Evolutionary conservation across 148 eudicot genomes (phyloP).

Genomic region (Rhododendron williamsianum): DNA sequence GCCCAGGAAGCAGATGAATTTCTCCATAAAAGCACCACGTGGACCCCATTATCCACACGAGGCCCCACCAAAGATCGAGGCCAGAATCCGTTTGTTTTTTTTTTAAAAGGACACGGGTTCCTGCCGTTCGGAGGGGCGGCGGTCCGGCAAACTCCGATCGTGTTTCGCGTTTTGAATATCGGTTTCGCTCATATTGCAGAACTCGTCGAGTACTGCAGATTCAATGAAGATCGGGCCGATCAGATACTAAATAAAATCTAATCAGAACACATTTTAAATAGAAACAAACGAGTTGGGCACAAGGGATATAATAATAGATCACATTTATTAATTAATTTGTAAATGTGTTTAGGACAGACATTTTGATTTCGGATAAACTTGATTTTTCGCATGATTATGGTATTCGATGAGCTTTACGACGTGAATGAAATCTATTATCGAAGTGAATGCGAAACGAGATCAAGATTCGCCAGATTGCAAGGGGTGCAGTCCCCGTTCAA

Average conservation of each 20-base stretch:
- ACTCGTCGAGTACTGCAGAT: background rate
- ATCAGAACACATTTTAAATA: too few species aligned
- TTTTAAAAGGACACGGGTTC: too few species aligned
- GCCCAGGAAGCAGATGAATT: background rate
- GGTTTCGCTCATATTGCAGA: background rate
- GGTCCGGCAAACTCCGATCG: background rate
- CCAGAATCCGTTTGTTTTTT: background rate
- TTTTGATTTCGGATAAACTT: background rate
- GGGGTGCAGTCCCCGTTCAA: too few species aligned
- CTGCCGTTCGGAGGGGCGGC: background rate
- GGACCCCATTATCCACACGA: background rate
- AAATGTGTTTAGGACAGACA: too few species aligned
- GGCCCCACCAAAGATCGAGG: background rate
- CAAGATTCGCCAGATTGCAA: background rate
- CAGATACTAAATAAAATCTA: background rate
- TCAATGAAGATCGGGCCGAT: too few species aligned
- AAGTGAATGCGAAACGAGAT: background rate
- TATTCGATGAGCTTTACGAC: background rate
- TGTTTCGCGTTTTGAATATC: background rate
- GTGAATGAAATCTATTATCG: background rate
- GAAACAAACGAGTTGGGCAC: background rate
- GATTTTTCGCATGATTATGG: background rate
- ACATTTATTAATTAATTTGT: too few species aligned
- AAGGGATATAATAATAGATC: too few species aligned
- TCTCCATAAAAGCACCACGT: background rate